phyloP scores from a whole-genome alignment of 176 grass and related monocot genomes.

The Lolium multiflorum region DNA sequence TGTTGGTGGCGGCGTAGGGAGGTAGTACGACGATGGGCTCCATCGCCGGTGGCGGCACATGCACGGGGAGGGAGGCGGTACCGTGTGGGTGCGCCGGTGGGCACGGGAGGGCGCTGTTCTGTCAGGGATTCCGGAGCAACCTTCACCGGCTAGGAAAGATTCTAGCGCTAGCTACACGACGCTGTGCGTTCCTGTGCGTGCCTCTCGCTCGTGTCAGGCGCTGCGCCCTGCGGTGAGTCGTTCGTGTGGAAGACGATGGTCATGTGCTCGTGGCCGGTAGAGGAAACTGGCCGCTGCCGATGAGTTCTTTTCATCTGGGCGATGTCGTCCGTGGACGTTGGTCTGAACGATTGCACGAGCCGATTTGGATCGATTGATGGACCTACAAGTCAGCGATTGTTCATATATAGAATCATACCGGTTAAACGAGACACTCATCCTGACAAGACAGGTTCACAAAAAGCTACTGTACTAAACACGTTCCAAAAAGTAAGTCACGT shows the following conservation, averaged over 20 bases:
- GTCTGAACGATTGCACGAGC: not conserved
- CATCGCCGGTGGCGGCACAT: slow-evolving; percentile 7
- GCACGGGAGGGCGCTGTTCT: not conserved
- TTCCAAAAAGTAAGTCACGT: too few species aligned
- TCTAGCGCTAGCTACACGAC: slow-evolving; percentile 26
- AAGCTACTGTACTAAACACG: too few species aligned
- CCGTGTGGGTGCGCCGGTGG: not conserved
- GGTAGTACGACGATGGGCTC: slow-evolving; percentile 1
- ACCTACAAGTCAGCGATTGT: not conserved
- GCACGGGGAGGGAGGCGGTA: slow-evolving; percentile 8
- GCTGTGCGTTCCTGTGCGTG: not conserved
- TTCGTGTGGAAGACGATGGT: not conserved
- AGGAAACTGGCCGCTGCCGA: slow-evolving; percentile 10
- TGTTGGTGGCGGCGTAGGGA: slow-evolving; percentile 1
- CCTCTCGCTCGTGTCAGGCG: not conserved
- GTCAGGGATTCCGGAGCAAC: not conserved
- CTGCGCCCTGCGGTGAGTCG: not conserved
- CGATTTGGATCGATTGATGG: not conserved
- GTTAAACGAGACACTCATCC: too few species aligned
- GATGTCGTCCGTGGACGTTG: not conserved
- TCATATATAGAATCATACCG: too few species aligned
- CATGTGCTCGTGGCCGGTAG: not conserved
- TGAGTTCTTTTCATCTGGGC: not conserved
- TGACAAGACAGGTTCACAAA: too few species aligned
- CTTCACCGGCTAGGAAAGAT: slow-evolving; percentile 28